Percentiles rank a stretch among this genome's conserved stretches.
Conservation (phyloP, 2,329 filamentous ascomycete species). For the Gyromitra esculenta region DNA sequence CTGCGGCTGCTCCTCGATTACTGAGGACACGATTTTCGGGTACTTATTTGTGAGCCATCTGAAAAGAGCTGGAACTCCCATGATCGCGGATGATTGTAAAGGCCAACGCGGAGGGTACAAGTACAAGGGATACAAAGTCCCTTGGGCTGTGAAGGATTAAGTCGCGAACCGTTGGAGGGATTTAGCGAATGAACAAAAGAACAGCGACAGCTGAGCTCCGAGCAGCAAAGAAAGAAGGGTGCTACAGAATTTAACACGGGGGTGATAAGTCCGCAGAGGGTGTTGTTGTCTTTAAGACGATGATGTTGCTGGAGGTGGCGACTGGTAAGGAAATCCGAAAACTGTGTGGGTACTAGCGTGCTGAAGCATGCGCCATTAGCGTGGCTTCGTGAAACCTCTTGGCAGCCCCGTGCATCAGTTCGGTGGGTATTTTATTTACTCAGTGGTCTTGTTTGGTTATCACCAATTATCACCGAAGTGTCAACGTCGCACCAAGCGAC, state of each 20-base stretch:
- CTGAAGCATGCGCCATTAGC: slow-evolving; percentile 7
- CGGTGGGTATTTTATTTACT: no score
- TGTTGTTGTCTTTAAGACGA: slow-evolving; percentile 10
- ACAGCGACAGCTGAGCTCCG: background rate
- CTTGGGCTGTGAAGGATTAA: slow-evolving; percentile 3
- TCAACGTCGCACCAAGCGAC: no score
- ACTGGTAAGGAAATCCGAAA: slow-evolving; percentile 13
- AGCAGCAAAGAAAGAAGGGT: background rate
- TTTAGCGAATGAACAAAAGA: background rate
- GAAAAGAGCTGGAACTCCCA: slow-evolving; percentile 58
- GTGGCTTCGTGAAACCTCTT: slow-evolving; percentile 17
- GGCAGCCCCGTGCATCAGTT: background rate
- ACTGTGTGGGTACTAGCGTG: slow-evolving; percentile 26
- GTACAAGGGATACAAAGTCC: slow-evolving; percentile 28
- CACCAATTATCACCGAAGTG: no score
- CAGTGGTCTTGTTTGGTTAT: no score
- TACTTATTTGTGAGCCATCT: slow-evolving; percentile 96
- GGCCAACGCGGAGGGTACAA: slow-evolving; percentile 5
- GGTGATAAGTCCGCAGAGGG: background rate
- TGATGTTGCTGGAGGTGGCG: slow-evolving; percentile 10
- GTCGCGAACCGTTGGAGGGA: slow-evolving; percentile 1
- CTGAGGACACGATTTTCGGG: slow-evolving; percentile 93
- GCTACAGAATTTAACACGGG: background rate
- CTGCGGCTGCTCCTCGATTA: slow-evolving; percentile 84
- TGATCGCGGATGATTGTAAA: slow-evolving; percentile 17